Evolutionary conservation across 169 alveolate genomes (phyloP).

Genomic region (Perkinsus chesapeaki): DNA sequence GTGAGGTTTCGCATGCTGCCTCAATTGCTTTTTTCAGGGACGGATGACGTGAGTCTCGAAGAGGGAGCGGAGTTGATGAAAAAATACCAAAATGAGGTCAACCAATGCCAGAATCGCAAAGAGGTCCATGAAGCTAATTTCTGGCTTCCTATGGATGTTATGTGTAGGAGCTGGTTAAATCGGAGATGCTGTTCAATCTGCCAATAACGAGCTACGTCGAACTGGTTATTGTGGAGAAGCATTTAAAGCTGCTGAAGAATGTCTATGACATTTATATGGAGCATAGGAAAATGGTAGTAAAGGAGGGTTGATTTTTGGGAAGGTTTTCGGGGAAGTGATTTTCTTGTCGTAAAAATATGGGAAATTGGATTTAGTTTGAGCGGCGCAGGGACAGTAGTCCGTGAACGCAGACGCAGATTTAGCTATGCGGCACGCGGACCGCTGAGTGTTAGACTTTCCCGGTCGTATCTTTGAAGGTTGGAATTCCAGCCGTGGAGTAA

Average conservation of each 20-base stretch:
- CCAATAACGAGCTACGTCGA: conserved; percentile 76
- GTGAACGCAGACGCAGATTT: too few relatives aligned
- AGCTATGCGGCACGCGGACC: too few relatives aligned
- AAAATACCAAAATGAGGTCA: conserved; percentile 44
- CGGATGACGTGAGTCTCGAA: conserved; percentile 61
- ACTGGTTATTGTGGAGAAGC: conserved; percentile 64
- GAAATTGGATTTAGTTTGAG: neutral
- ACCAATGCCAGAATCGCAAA: conserved; percentile 51
- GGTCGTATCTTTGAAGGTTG: too few relatives aligned
- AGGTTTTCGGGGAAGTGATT: too few relatives aligned
- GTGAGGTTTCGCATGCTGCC: conserved; percentile 22
- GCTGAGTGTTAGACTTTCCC: too few relatives aligned
- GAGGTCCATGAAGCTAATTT: conserved; percentile 7
- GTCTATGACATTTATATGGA: conserved; percentile 46
- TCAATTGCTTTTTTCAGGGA: conserved; percentile 54
- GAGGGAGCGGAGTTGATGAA: conserved; percentile 67
- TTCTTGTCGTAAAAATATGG: too few relatives aligned
- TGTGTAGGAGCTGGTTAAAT: conserved; percentile 70
- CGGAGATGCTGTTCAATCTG: conserved; percentile 77
- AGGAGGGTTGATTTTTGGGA: too few relatives aligned
- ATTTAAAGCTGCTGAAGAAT: conserved; percentile 52
- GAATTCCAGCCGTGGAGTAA: too few relatives aligned
- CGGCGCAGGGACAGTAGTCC: too few relatives aligned
- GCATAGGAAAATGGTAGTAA: neutral
- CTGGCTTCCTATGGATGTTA: neutral